Conservation (phyloP, 768 basidiomycete genomes). For the Mycena amicta region DNA sequence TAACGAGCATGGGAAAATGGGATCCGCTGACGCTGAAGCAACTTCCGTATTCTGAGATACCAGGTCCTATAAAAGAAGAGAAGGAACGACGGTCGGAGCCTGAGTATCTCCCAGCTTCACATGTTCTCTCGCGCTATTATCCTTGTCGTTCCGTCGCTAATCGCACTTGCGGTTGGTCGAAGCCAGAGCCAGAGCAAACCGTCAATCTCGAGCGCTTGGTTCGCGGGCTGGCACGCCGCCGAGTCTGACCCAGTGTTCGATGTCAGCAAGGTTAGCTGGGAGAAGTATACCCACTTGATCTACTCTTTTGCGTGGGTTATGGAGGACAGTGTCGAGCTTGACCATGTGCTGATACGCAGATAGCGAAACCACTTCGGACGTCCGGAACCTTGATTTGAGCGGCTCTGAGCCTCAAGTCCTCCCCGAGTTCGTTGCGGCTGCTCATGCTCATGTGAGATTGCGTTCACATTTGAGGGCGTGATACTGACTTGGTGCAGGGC, state of each 20-base stretch:
- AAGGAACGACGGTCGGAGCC: too few relatives aligned
- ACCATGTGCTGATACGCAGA: neutral
- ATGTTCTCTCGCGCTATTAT: neutral
- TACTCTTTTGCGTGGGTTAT: slow-evolving; percentile 49
- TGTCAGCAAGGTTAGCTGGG: slow-evolving; percentile 44
- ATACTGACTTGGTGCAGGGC: slow-evolving; percentile 46
- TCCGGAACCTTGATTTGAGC: slow-evolving; percentile 35
- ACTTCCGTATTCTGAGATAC: too few relatives aligned
- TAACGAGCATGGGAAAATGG: too few relatives aligned
- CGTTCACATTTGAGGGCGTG: slow-evolving; percentile 33
- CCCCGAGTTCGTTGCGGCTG: slow-evolving; percentile 55
- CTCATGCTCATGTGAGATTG: slow-evolving; percentile 43
- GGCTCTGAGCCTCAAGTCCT: slow-evolving; percentile 48
- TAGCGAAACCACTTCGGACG: slow-evolving; percentile 34
- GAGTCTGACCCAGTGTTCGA: slow-evolving; percentile 25
- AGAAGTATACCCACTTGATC: slow-evolving; percentile 44
- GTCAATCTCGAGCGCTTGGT: slow-evolving; percentile 43
- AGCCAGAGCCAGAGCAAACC: neutral
- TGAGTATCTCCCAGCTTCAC: neutral
- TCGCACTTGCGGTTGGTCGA: neutral
- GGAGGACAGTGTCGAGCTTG: neutral
- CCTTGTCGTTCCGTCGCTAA: neutral
- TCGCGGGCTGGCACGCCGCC: slow-evolving; percentile 47
- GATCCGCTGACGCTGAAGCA: too few relatives aligned
- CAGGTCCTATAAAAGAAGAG: too few relatives aligned